Evolutionary conservation across 805 yeast genomes (phyloP), one percentile per base, ranked within the genome.

Genomic region (Candida railenensis): DNA sequence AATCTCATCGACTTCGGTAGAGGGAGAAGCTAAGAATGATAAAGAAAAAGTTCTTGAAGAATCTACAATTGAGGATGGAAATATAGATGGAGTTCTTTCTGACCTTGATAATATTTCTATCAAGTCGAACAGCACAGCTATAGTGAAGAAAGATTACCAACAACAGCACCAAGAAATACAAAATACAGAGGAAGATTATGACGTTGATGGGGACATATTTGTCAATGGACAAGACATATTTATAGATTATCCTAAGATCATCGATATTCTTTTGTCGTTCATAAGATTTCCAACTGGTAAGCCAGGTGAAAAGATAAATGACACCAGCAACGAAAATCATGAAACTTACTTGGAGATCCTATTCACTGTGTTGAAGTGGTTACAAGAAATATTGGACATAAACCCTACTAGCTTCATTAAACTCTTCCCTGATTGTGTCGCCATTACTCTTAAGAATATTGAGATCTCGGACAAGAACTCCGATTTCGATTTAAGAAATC

Each of bases 201-300:
- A 46, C 2, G 49, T 47, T 12, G 67, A 56, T 11, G 58, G 57
- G 5, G 65, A 65, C 12, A 53, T 57, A 11, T 63, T 69, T 40
- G 54, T 69, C 15, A 67, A 58, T 42, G 77, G 77, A 0, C 97
- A 90, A 62, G 96, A 91, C 59, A 82, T 90, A 18, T 81, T 78
- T 48, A 74, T 92, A 28, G 92, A 90, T 65, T 88, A 82, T 56
- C 81, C 92, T 3, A 85, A 82, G 52, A 83, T 92, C 38, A 83
- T 90, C 32, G 89, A 85, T 42, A 89, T 92, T 36, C 64, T 94
- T 42, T 80, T 92, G n/a, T 80, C 89, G 1, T 88, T 89, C 51
- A 71, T 94, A 43, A 88, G 87, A 50, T 81, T 84, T 1, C 54
- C 40, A 21, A 48, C 44, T 15, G 53, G 53, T 14, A 50, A 51